Conservation (phyloP, 2,329 filamentous ascomycete species). For the Aureobasidium sp. region DNA sequence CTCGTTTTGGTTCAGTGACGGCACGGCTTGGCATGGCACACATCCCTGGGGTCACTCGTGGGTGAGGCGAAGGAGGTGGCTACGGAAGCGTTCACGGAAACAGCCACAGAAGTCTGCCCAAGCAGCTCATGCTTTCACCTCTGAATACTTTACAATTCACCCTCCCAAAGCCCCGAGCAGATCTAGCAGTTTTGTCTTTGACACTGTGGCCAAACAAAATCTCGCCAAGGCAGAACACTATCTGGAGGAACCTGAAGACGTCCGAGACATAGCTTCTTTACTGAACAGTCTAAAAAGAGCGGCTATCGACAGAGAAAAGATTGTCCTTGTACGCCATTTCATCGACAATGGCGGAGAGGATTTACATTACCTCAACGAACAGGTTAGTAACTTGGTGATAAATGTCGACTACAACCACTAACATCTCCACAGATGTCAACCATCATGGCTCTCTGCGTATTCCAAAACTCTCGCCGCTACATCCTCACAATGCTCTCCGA, state of each 20-base stretch:
- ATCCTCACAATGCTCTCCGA: constrained; percentile 62
- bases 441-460: constrained; percentile 81
- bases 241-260: constrained; percentile 45
- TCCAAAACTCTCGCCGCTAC: constrained; percentile 76
- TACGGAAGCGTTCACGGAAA: constrained; percentile 68
- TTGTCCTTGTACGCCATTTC: constrained; percentile 75
- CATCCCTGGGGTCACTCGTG: constrained; percentile 91
- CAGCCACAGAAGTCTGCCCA: constrained; percentile 30
- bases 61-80: constrained; percentile 84
- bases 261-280: constrained; percentile 60
- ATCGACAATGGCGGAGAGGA: constrained; percentile 70
- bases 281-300: constrained; percentile 61
- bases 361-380: constrained; percentile 63
- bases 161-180: constrained; percentile 24
- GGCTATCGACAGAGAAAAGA: constrained; percentile 84
- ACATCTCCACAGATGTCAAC: constrained; percentile 57
- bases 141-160: constrained; percentile 74
- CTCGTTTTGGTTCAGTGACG: constrained; percentile 69
- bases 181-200: constrained; percentile 17
- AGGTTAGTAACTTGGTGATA: constrained; percentile 31
- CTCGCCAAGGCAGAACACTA: constrained; percentile 37
- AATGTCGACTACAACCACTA: constrained; percentile 27
- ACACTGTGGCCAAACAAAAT: neutral
- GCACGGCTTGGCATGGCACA: constrained; percentile 69
- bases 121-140: constrained; percentile 60